Evolutionary conservation across 2,329 filamentous ascomycete species (phyloP), one percentile per base, ranked within the genome.

Genomic region (Penicillium psychrosexuale): DNA sequence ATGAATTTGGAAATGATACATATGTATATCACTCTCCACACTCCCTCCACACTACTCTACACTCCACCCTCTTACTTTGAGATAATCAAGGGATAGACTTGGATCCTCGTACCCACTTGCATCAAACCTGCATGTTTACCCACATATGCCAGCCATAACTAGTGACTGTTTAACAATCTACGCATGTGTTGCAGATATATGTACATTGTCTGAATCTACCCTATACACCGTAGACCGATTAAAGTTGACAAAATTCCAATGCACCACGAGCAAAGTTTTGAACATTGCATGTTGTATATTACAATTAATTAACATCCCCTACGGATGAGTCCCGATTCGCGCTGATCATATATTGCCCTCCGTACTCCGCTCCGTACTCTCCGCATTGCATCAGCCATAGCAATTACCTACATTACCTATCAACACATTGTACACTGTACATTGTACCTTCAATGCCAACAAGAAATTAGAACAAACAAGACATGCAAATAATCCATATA

Each of bases 1-100:
- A 31, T 50, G 36, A 34, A 54, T 34, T 28, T 44, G 33, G 28
- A 39, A 45, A 45, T 51, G 50, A 51, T 43, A 24, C 22, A 24
- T 24, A 24, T 24, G 22, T 24, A 22, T 19, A 33, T 34, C 12
- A 9, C 13, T 17, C 27, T 51, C 48, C 38, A 39, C 38, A 40
- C 19, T 36, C 39, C 40, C 15, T 39, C 22, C 22, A 6, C 22
- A 24, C 22, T 24, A 24, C 22, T 24, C 22, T 4, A n/a, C 17
- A 24, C 40, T 15, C 33, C 22, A 51, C 28, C 12, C 3, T 30
- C 5, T 9, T n/a, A 5, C 24, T 30, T 11, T 38, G 17, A 39
- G 40, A 42, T 24, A 42, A 22, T 38, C n/a, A 22, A 47, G 8
- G 30, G 13, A 24, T 45, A n/a, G 12, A 8, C 24, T 28, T 12